A percentile compares a stretch with the other conserved stretches of the same genome.
Evolutionary conservation across 2,329 filamentous ascomycete genomes (phyloP).

Genomic region (Ploettnerulaceae sp.): DNA sequence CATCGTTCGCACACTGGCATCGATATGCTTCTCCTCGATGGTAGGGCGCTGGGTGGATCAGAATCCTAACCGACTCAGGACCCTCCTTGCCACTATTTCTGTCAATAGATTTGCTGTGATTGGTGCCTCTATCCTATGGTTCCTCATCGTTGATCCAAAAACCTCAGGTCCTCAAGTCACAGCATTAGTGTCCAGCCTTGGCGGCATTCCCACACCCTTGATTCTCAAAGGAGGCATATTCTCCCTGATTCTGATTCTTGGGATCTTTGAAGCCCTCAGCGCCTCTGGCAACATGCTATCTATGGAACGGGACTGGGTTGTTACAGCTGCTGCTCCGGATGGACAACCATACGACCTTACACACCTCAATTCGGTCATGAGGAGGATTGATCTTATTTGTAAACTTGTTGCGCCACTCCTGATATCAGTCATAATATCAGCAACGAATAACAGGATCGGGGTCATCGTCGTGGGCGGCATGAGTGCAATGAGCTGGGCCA

Average conservation of each 20-base stretch:
- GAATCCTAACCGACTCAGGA: constrained; percentile 38
- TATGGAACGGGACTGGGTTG: constrained; percentile 45
- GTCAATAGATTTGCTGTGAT: constrained; percentile 40
- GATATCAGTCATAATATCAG: constrained; percentile 43
- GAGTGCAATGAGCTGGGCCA: constrained; percentile 39
- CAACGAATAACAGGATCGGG: constrained; percentile 39
- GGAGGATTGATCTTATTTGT: constrained; percentile 52
- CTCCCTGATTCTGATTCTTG: constrained; percentile 35
- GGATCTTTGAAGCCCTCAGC: constrained; percentile 40
- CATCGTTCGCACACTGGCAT: constrained; percentile 35
- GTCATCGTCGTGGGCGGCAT: constrained; percentile 43
- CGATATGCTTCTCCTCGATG: constrained; percentile 39
- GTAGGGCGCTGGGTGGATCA: constrained; percentile 41
- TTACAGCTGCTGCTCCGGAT: constrained; percentile 34
- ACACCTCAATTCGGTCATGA: constrained; percentile 48
- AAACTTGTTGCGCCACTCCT: constrained; percentile 50
- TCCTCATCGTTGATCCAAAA: constrained; percentile 32
- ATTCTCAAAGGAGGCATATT: constrained; percentile 34
- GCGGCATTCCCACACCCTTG: neutral
- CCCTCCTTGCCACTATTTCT: constrained; percentile 39
- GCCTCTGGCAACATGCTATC: constrained; percentile 41
- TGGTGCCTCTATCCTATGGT: constrained; percentile 38
- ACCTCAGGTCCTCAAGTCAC: neutral
- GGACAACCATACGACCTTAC: constrained; percentile 37
- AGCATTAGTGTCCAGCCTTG: neutral